Evolutionary conservation across 139 green algal species (phyloP), one percentile per base, ranked within the genome.

Genomic region (Monoraphidium neglectum): DNA sequence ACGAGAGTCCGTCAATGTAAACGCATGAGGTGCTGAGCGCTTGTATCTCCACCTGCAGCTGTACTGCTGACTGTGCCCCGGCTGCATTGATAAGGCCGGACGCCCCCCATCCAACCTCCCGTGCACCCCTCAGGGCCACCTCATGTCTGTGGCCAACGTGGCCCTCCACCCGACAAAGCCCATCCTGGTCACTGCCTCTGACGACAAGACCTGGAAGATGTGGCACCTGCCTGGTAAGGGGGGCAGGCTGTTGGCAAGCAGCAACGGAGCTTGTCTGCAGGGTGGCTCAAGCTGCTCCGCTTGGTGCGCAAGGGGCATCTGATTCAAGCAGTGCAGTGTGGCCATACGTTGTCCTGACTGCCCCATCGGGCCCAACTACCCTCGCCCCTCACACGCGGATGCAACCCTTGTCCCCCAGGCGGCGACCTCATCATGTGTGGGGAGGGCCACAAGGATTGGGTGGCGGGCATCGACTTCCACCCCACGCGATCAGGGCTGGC

Each of bases 381-480:
- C 57, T 37, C n/a, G 26, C 57, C n/a, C 57, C 57, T 15, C 3
- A 33, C 2, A 2, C 3, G 4, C 57, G 23, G 10, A 33, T 30
- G 26, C 57, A n/a, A n/a, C n/a, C n/a, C n/a, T n/a, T n/a, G n/a
- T n/a, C n/a, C n/a, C n/a, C n/a, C 57, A 79, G 83, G 71, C 30
- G 88, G 89, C 0, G 87, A 93, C 70, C 83, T 93, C 61, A 92
- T 95, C 76, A 94, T 95, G 91, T 86, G 78, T 49, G 91, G 91
- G 4, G 89, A 93, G 81, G 91, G 91, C 23, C 91, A 95, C 83
- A 91, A 68, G 76, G 88, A 94, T 82, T 97, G 93, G 93, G 89
- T 97, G 63, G 78, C 89, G 18, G 88, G 87, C 12, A 78, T 95
- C 26, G 87, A 90, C 84, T 96, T 88, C 70, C 87, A 90, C 71